Conservation (phyloP, 306 rosid genomes). For the Trichosanthes truncata region DNA sequence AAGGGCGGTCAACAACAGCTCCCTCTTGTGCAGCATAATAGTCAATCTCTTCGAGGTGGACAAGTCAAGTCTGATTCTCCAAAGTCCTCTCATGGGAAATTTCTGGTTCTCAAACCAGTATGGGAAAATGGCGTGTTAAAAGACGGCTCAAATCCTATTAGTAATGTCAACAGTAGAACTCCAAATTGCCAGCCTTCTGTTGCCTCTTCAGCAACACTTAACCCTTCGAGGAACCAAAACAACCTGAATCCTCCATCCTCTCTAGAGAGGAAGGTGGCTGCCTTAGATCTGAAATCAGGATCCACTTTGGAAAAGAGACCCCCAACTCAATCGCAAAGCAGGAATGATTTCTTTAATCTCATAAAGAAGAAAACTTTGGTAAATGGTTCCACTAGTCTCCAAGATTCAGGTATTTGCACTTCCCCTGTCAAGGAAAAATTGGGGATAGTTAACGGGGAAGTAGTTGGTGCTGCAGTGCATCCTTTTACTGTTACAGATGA, state of each 20-base stretch:
- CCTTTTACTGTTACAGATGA: constrained; percentile 36
- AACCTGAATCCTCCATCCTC: constrained; percentile 29
- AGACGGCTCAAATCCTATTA: constrained; percentile 55
- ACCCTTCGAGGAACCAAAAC: constrained; percentile 55
- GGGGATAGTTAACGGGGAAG: constrained; percentile 39
- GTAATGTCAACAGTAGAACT: constrained; percentile 37
- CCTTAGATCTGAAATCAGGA: constrained; percentile 61
- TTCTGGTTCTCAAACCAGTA: constrained; percentile 75
- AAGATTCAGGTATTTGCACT: constrained; percentile 42
- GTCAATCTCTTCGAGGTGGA: constrained; percentile 58
- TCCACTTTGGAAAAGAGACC: constrained; percentile 64
- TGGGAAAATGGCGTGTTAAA: constrained; percentile 72
- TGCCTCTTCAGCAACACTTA: constrained; percentile 46
- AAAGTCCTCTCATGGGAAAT: constrained; percentile 76
- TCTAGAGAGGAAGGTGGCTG: constrained; percentile 55
- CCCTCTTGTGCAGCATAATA: constrained; percentile 33
- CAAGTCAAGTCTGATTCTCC: constrained; percentile 62
- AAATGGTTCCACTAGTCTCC: constrained; percentile 40
- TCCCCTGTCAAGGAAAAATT: constrained; percentile 53
- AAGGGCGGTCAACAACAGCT: constrained; percentile 62
- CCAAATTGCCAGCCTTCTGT: constrained; percentile 48
- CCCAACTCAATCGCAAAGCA: constrained; percentile 79
- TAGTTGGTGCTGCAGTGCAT: constrained; percentile 31
- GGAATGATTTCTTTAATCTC: constrained; percentile 83
- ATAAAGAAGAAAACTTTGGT: constrained; percentile 61